Base-by-base conservation (phyloP, 2,329 filamentous ascomycete species). In the Botrytis paeoniae region DNA sequence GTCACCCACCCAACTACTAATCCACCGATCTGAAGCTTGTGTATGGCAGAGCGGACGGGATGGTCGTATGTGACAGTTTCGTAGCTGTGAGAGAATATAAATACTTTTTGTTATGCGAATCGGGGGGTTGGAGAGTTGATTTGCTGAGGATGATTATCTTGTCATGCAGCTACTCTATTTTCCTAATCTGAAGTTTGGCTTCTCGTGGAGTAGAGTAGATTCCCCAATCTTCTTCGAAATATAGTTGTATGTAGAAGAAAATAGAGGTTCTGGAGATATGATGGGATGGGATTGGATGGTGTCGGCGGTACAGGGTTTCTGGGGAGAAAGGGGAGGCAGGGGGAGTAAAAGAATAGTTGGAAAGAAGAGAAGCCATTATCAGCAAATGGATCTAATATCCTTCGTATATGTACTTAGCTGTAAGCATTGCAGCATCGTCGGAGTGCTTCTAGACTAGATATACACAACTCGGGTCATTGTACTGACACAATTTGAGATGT, bases 1-100 rank as follows among this genome's bases (percentile, higher is more conserved):
- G 61, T 63, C 61, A 63, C 61, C 61, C 61, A 43, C 61, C 61
- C 37, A 63, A 63, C 61, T 63, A 63, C 61, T 63, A 63, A 63
- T 63, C 61, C 35, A 63, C 61, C 61, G 61, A 63, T 63, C 61
- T 63, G 39, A 63, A 63, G 61, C 61, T 63, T 63, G 61, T 63
- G 61, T 43, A 63, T 63, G 61, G 61, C 61, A 63, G 61, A 63
- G 61, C 61, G 61, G 61, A 63, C 61, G 61, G 61, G 61, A 63
- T 63, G 61, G 29, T 48, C 63, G 63, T 65, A 65, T 65, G 63
- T 63, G n/a, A 9, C 14, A 18, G 14, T 0, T 0, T 0, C 7
- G 12, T 8, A 0, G 14, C 8, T 18, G 3, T 29, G 14, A 18
- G 25, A 54, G 1, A 29, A 3, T 18, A 54, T 29, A 54, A 1